These are phyloP conservation scores for Domatiomyces globalis DNA, from an alignment of 2,329 filamentous ascomycete genomes.

Conservation along the genomic window DNA sequence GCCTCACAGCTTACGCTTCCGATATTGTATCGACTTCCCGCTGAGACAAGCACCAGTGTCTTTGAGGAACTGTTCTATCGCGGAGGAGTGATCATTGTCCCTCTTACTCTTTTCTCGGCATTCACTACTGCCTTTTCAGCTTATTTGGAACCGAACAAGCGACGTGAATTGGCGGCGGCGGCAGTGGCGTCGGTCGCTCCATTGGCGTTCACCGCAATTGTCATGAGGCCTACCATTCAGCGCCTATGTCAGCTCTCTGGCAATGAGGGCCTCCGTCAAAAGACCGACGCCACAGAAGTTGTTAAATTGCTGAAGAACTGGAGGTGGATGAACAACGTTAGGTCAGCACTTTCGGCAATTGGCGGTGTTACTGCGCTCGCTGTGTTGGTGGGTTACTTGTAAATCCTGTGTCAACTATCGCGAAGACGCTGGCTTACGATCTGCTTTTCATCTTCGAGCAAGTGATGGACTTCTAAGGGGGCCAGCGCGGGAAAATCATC, in stretches of 20 bases:
- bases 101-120: slow-evolving; percentile 4
- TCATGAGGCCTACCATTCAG: slow-evolving; percentile 5
- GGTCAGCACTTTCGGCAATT: slow-evolving; percentile 6
- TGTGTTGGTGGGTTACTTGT: slow-evolving; percentile 1
- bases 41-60: slow-evolving; percentile 2
- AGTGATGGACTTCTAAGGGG: too few species aligned
- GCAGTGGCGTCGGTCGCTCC: slow-evolving; percentile 1
- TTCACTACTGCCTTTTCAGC: slow-evolving; percentile 3
- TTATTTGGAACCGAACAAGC: slow-evolving; percentile 4
- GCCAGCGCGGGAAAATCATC: too few species aligned
- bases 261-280: slow-evolving; percentile 3
- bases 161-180: slow-evolving; percentile 3
- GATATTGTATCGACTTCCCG: slow-evolving; percentile 4
- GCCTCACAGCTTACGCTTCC: slow-evolving; percentile 7
- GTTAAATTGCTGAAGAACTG: slow-evolving; percentile 4
- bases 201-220: slow-evolving; percentile 1
- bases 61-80: slow-evolving; percentile 8
- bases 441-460: too few species aligned
- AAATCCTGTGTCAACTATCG: background rate
- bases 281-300: slow-evolving; percentile 3
- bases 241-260: slow-evolving; percentile 3
- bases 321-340: slow-evolving; percentile 11
- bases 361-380: slow-evolving; percentile 5
- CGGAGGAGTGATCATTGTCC: slow-evolving; percentile 5
- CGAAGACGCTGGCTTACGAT: background rate